These are phyloP conservation scores for Penicillium occitanis DNA, from an alignment of 2,329 filamentous ascomycete species.

Conservation along the genomic window DNA sequence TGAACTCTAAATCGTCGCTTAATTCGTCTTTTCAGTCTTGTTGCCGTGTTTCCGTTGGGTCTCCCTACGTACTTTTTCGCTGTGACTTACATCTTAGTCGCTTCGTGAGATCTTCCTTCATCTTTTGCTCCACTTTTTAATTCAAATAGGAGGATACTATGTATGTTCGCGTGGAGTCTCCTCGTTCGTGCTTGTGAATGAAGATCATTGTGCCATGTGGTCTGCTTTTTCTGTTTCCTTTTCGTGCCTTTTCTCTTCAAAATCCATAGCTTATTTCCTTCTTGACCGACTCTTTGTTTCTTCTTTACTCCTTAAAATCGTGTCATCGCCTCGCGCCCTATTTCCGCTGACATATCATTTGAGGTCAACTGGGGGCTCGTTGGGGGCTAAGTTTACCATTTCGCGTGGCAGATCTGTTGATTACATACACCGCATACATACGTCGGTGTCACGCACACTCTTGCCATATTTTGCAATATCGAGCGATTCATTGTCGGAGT, in stretches of 20 bases:
- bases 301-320: neutral
- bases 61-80: no score
- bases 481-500: neutral
- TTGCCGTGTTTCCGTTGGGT: neutral
- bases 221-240: neutral
- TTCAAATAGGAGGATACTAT: neutral
- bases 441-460: neutral
- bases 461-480: neutral
- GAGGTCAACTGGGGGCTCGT: neutral
- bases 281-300: neutral
- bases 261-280: neutral
- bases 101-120: neutral
- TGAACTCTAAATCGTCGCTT: neutral
- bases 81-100: neutral
- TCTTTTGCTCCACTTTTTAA: neutral
- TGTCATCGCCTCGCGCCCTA: neutral
- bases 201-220: neutral
- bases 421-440: neutral
- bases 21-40: neutral
- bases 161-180: neutral
- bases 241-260: neutral
- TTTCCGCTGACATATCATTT: neutral
- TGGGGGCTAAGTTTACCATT: neutral
- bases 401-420: neutral
- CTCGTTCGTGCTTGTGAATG: neutral